Base-by-base conservation (phyloP, 2,329 filamentous ascomycete species). In the Paramyrothecium sp. region DNA sequence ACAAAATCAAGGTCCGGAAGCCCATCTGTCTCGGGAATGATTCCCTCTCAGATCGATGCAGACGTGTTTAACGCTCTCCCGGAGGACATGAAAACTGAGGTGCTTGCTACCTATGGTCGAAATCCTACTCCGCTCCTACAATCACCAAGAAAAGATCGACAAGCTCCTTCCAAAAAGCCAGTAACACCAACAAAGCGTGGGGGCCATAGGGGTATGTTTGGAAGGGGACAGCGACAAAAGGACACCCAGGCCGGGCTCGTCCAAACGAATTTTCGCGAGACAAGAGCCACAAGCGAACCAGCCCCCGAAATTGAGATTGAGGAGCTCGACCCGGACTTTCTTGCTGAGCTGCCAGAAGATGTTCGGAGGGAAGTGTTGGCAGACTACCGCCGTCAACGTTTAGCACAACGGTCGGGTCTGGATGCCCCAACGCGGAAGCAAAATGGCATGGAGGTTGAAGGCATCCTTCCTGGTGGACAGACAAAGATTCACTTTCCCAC, bases 21-120 rank as follows among this genome's bases (percentile, higher is more conserved):
- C 58, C 74, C 77, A 12, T 74, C 74, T 47, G 73, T 72, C 2
- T 69, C 65, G 12, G 69, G 70, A 11, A 34, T 57, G 23, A 89
- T 87, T 2, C 87, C 91, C 26, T 91, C 92, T 1, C 91, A 96
- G 64, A 81, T 98, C 20, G 95, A 99, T 67, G 87, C 87, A 0
- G 91, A 94, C 47, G 90, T 92, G 2, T 89, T 98, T 60, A 84
- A 88, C 47, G 91, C 90, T 1, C 78, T 99, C 1, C 95, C 95
- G 0, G 87, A 89, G 41, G 92, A 97, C 60, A 86, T 99, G 69
- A 90, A 93, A 60, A 85, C 87, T 2, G 95, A 98, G 72, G 80
- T 98, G 1, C 74, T 97, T 10, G 87, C 84, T 3, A 87, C 89
- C 34, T 96, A 97, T 67, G 72, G 76, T 54, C 70, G 70, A 54